Evolutionary conservation across 352 stramenopile genomes (phyloP), one percentile per base, ranked within the genome.

Genomic region (Globisporangium parvum): DNA sequence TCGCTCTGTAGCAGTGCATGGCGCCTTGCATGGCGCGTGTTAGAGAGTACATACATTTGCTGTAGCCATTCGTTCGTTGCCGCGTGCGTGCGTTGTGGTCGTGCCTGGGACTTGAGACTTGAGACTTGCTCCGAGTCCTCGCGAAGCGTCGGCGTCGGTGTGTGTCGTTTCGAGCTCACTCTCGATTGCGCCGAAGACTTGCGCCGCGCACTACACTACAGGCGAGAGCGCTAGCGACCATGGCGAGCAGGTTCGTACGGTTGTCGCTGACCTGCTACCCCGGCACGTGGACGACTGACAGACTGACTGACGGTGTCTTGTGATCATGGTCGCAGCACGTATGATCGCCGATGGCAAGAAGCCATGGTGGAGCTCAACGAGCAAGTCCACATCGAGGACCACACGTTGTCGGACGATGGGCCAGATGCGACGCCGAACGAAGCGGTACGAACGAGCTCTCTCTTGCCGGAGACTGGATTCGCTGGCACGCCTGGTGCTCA

Each of bases 281-380:
- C n/a, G n/a, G n/a, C n/a, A n/a, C n/a, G n/a, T n/a, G n/a, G n/a
- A n/a, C n/a, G n/a, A n/a, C n/a, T n/a, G n/a, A n/a, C n/a, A n/a
- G n/a, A n/a, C 39, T 52, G 9, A 37, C 9, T 3, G n/a, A 23
- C 52, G 18, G 3, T 17, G 5, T 40, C 28, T 26, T 59, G 15
- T 11, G 44, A 12, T 51, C 35, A 28, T 21, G 31, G 56, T 45
- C 58, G 53, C 55, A 94, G 80, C 53, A 97, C 83, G 53, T 97
- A 96, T 55, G 87, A 97, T 57, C 64, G 70, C 42, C 77, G 83
- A 55, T 97, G 91, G 91, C 85, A 93, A 55, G 84, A 96, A 53
- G 88, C 90, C 55, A 97, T 97, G 88, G 78, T 73, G 44, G 91
- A 97, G 63, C 81, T 97, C 37, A 96, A 96, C 51, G 91, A 97